These are phyloP conservation scores for Salix purpurea DNA, from an alignment of 345 rosid genomes.

Conservation along the genomic window DNA sequence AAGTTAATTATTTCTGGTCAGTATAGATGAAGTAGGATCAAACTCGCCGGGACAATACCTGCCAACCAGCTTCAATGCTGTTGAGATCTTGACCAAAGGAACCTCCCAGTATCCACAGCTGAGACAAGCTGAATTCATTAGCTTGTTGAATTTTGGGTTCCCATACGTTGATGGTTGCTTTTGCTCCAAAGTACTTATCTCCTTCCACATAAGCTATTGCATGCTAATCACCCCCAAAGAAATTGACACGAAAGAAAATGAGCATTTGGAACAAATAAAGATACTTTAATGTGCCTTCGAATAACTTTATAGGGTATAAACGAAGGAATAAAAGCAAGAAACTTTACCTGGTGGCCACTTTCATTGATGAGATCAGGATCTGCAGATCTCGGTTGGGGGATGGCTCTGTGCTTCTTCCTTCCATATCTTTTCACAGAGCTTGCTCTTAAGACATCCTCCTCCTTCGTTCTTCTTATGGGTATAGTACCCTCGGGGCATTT, in stretches of 20 bases:
- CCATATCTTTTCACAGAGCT: conserved; percentile 94
- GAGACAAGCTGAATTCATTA: conserved; percentile 97
- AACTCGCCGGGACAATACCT: conserved; percentile 38
- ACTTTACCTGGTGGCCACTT: conserved; percentile 88
- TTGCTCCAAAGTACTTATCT: conserved; percentile 83
- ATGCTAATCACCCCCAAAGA: conserved; percentile 52
- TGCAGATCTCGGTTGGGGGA: conserved; percentile 84
- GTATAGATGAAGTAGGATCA: neutral
- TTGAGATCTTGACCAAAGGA: conserved; percentile 97
- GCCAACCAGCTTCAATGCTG: conserved; percentile 99
- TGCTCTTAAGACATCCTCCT: conserved; percentile 85
- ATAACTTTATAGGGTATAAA: neutral
- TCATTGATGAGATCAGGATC: conserved; percentile 74
- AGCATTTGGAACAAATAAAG: conserved; percentile 13
- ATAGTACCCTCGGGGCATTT: conserved; percentile 71
- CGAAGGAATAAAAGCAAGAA: neutral
- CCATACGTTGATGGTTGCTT: conserved; percentile 96
- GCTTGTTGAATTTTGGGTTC: conserved; percentile 90
- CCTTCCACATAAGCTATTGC: conserved; percentile 96
- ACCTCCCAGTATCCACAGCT: conserved; percentile 95
- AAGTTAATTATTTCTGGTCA: conserved; percentile 14
- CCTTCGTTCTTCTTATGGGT: conserved; percentile 83
- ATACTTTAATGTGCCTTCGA: neutral
- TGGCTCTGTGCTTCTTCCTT: conserved; percentile 71
- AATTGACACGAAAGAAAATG: conserved; percentile 12